phyloP scores from a whole-genome alignment of 225 moss, liverwort and hornwort genomes.

The Rhytidiadelphus loreus region DNA sequence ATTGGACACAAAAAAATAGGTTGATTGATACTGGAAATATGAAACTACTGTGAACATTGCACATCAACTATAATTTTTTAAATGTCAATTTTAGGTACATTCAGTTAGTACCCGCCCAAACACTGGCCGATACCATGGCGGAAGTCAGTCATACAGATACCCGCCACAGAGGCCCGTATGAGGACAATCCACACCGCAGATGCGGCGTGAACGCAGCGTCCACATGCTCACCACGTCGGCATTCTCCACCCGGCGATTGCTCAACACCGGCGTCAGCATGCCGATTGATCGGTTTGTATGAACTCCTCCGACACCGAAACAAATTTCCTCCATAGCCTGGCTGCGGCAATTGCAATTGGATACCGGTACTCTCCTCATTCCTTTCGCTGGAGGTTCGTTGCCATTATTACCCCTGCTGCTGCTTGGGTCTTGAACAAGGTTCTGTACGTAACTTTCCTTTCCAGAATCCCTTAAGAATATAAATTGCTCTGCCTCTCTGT shows the following conservation, averaged over 20 bases:
- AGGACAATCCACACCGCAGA: background rate
- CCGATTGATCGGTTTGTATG: background rate
- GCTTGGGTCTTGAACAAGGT: background rate
- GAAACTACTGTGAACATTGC: background rate
- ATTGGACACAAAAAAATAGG: too few relatives aligned
- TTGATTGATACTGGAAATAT: background rate
- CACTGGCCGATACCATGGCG: background rate
- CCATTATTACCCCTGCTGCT: background rate
- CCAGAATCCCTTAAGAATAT: background rate
- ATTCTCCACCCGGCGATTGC: background rate
- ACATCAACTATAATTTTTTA: background rate
- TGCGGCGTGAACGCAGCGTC: background rate
- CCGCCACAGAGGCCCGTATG: background rate
- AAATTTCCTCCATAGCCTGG: background rate
- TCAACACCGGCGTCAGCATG: background rate
- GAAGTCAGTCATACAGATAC: background rate
- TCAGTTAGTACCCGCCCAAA: background rate
- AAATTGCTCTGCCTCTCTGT: background rate
- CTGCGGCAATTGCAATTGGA: background rate
- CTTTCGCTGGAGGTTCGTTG: background rate
- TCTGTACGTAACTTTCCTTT: background rate
- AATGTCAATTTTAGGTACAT: background rate
- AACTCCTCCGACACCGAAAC: background rate
- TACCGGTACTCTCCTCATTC: background rate
- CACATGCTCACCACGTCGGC: background rate